Evolutionary conservation across 2,329 filamentous ascomycete genomes (phyloP).

Genomic region (Diaporthe capsici): DNA sequence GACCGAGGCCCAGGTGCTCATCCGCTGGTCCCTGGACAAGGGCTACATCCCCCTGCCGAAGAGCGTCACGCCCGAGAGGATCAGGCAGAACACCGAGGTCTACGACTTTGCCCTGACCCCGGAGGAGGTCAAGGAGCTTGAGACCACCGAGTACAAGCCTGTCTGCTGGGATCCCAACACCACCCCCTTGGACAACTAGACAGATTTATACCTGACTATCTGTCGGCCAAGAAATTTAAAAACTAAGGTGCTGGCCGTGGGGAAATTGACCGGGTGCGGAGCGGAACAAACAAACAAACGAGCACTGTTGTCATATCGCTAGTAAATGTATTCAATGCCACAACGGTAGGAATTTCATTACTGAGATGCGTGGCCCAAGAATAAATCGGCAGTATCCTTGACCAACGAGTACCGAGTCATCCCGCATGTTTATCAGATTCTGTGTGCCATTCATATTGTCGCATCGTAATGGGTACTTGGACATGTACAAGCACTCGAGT

Average conservation of each 20-base stretch:
- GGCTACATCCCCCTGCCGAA: constrained; percentile 79
- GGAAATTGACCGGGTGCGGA: too few species aligned
- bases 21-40: constrained; percentile 88
- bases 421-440: neutral
- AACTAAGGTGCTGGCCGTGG: neutral
- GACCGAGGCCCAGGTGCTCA: constrained; percentile 81
- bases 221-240: too few species aligned
- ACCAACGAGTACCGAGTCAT: too few species aligned
- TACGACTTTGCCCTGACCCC: constrained; percentile 69
- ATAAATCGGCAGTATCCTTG: neutral
- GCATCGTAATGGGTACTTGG: neutral
- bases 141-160: constrained; percentile 66
- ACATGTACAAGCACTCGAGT: neutral
- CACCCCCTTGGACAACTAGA: constrained; percentile 56
- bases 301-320: neutral
- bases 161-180: constrained; percentile 71
- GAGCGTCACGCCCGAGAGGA: constrained; percentile 77
- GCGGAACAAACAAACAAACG: too few species aligned
- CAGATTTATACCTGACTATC: neutral
- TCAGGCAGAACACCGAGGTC: constrained; percentile 72
- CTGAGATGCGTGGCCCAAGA: neutral
- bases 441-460: neutral
- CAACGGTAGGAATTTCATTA: too few species aligned
- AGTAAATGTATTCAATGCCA: too few species aligned
- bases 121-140: constrained; percentile 65